A percentile compares a stretch with the other conserved stretches of the same genome.
These are phyloP conservation scores for Blastobotrys proliferans DNA, from an alignment of 1,139 yeast genomes.

Conservation along the genomic window DNA sequence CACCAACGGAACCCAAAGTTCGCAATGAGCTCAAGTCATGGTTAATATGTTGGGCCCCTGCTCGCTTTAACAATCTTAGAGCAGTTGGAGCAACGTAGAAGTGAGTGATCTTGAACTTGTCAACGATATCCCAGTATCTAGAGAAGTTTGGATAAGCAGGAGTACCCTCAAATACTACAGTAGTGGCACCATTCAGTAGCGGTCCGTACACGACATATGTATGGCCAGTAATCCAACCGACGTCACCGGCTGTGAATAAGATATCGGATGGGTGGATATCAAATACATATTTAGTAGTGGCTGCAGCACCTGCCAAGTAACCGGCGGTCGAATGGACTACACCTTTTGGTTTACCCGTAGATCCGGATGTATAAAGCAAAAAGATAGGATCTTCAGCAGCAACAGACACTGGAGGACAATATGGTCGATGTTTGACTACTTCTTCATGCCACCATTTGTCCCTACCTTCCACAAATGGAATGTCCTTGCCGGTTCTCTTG, in stretches of 20 bases:
- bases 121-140: constrained; percentile 95
- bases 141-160: constrained; percentile 98
- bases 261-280: constrained; percentile 75
- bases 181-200: constrained; percentile 78
- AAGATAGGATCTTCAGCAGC: constrained; percentile 90
- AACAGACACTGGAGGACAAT: constrained; percentile 83
- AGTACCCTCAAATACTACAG: constrained; percentile 94
- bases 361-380: constrained; percentile 91
- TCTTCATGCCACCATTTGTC: constrained; percentile 95
- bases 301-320: constrained; percentile 87
- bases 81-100: constrained; percentile 99
- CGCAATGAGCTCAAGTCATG: constrained; percentile 85
- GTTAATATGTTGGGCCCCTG: constrained; percentile 86
- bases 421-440: constrained; percentile 73
- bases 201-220: constrained; percentile 96
- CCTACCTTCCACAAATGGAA: constrained; percentile 73
- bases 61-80: constrained; percentile 86
- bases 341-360: constrained; percentile 98
- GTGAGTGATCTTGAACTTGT: constrained; percentile 89
- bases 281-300: constrained; percentile 90
- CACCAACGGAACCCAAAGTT: constrained; percentile 97
- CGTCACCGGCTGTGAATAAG: constrained; percentile 96
- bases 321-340: constrained; percentile 96
- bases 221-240: constrained; percentile 99
- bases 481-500: constrained; percentile 75